phyloP scores from a whole-genome alignment of 1,284 basidiomycete genomes.

The Peniophora sp. region DNA sequence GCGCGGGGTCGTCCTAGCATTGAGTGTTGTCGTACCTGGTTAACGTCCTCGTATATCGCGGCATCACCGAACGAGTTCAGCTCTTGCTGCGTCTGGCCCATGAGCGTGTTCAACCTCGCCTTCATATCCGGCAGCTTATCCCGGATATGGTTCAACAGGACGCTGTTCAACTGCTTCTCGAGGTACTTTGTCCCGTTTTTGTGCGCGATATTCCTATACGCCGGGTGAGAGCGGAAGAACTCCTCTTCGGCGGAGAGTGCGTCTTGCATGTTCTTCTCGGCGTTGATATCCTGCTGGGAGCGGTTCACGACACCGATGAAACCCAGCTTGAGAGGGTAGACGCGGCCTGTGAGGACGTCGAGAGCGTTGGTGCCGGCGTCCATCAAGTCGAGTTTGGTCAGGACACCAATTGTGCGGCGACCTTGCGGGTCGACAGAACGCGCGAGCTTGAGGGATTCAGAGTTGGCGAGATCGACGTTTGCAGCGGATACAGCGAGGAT shows the following conservation, averaged over 20 bases:
- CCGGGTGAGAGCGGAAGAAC: conserved; percentile 87
- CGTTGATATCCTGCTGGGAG: conserved; percentile 96
- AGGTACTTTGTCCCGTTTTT: conserved; percentile 96
- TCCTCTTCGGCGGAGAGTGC: conserved; percentile 84
- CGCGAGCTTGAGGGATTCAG: conserved; percentile 94
- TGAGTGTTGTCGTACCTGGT: conserved; percentile 44
- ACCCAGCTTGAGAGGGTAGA: conserved; percentile 95
- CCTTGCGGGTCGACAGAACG: conserved; percentile 94
- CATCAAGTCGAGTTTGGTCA: conserved; percentile 98
- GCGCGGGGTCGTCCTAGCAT: background rate
- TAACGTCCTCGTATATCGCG: conserved; percentile 87
- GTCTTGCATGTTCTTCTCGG: conserved; percentile 79
- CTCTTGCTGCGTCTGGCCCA: conserved; percentile 99
- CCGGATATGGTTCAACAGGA: conserved; percentile 95
- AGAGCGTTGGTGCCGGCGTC: conserved; percentile 97
- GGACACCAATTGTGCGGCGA: conserved; percentile 89
- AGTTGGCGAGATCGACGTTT: conserved; percentile 98
- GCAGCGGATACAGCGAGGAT: conserved; percentile 95
- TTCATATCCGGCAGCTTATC: conserved; percentile 99
- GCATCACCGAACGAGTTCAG: conserved; percentile 94
- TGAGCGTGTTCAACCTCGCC: conserved; percentile 93
- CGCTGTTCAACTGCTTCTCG: conserved; percentile 93
- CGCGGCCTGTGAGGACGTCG: conserved; percentile 92
- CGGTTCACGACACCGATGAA: conserved; percentile 98
- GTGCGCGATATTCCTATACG: conserved; percentile 94